These are phyloP conservation scores for Penicillium atrosanguineum DNA, from an alignment of 495 filamentous ascomycete species.

Conservation along the genomic window DNA sequence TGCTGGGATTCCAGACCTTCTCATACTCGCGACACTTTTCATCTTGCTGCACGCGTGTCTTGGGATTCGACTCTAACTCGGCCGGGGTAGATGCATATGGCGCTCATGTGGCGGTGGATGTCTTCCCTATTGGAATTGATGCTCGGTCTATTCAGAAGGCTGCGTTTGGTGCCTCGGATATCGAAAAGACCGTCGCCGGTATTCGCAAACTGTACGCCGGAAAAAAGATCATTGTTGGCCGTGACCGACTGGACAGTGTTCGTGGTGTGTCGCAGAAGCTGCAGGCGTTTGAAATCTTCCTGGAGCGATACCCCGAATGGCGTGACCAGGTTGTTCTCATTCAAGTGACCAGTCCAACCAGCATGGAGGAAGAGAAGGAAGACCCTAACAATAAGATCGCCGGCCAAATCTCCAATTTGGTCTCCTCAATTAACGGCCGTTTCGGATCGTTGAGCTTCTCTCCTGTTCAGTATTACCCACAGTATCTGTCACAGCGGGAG, in stretches of 20 bases:
- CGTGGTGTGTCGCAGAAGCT: slow-evolving; percentile 90
- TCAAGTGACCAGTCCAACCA: slow-evolving; percentile 87
- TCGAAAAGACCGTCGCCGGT: slow-evolving; percentile 61
- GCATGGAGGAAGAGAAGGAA: slow-evolving; percentile 68
- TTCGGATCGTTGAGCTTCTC: slow-evolving; percentile 83
- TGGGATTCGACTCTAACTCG: slow-evolving; percentile 77
- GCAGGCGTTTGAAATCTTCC: slow-evolving; percentile 85
- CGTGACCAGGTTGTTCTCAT: slow-evolving; percentile 88
- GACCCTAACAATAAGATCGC: slow-evolving; percentile 68
- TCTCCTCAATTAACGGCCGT: slow-evolving; percentile 83
- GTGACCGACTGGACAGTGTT: slow-evolving; percentile 85
- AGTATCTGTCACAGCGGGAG: slow-evolving; percentile 81
- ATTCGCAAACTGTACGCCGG: slow-evolving; percentile 72
- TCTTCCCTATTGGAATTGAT: slow-evolving; percentile 90
- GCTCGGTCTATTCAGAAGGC: slow-evolving; percentile 64
- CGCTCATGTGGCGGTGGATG: slow-evolving; percentile 79
- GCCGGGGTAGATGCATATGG: slow-evolving; percentile 86
- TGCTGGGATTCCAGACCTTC: slow-evolving; percentile 90
- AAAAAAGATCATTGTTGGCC: slow-evolving; percentile 91
- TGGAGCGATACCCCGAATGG: slow-evolving; percentile 86
- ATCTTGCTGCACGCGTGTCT: slow-evolving; percentile 83
- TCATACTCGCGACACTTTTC: slow-evolving; percentile 90
- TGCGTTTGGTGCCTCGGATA: slow-evolving; percentile 65
- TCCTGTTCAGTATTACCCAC: slow-evolving; percentile 88
- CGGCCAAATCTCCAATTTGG: slow-evolving; percentile 80